These are phyloP conservation scores for Vicia sativa DNA, from an alignment of 306 rosid species.

Conservation along the genomic window DNA sequence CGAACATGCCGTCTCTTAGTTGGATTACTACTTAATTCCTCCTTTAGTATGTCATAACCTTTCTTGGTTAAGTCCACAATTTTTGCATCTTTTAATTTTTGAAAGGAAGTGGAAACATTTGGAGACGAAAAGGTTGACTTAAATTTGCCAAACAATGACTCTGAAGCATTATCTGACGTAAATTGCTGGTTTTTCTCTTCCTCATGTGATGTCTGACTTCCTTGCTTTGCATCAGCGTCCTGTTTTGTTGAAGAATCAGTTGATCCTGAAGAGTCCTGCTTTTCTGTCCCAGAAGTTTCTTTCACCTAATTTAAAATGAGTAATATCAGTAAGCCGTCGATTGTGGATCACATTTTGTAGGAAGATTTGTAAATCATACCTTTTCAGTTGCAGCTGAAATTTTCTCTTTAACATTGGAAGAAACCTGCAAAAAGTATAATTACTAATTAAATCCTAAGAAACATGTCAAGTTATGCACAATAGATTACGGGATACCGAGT, in stretches of 20 bases:
- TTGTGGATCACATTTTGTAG: constrained; percentile 15
- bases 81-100: constrained; percentile 71
- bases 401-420: constrained; percentile 80
- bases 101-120: constrained; percentile 64
- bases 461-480: constrained; percentile 28
- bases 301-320: constrained; percentile 63
- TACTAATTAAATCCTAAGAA: constrained; percentile 28
- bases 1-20: constrained; percentile 63
- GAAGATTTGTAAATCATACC: constrained; percentile 49
- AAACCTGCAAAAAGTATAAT: constrained; percentile 57
- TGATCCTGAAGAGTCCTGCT: constrained; percentile 63
- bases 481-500: background rate
- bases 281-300: constrained; percentile 71
- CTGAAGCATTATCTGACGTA: constrained; percentile 50
- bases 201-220: constrained; percentile 44
- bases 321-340: constrained; percentile 30
- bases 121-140: constrained; percentile 68
- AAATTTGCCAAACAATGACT: constrained; percentile 74
- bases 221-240: constrained; percentile 51
- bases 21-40: constrained; percentile 71
- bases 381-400: constrained; percentile 83
- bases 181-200: constrained; percentile 55
- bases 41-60: constrained; percentile 79
- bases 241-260: constrained; percentile 54
- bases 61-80: constrained; percentile 67